Percentiles rank a stretch among this genome's conserved stretches.
These are phyloP conservation scores for Mortierella claussenii DNA, from an alignment of 192 early-diverging fungal species.

Conservation along the genomic window DNA sequence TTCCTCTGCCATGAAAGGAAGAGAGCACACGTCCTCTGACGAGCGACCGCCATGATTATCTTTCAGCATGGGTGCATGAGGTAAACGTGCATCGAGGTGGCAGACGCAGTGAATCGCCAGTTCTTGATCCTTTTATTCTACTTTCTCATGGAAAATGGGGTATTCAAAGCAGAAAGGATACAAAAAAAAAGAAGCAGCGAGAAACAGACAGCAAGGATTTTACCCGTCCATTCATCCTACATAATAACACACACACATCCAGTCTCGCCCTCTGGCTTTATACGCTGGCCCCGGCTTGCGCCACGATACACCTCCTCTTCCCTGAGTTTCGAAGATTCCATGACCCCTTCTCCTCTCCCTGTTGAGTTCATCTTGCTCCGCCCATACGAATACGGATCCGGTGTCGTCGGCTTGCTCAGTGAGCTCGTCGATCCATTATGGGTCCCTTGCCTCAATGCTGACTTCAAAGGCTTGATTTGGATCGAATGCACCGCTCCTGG, in stretches of 20 bases:
- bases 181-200: slow-evolving; percentile 1
- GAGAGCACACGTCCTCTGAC: too few species aligned
- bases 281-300: neutral
- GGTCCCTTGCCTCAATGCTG: neutral
- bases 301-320: slow-evolving; percentile 19
- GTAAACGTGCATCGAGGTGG: too few species aligned
- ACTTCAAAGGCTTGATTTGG: slow-evolving; percentile 20
- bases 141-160: neutral
- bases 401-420: neutral
- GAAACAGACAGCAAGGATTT: neutral
- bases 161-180: neutral
- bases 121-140: neutral
- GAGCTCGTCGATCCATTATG: slow-evolving; percentile 11
- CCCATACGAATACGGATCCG: slow-evolving; percentile 1
- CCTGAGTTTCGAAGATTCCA: slow-evolving; percentile 28
- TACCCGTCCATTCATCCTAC: slow-evolving; percentile 25
- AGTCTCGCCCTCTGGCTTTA: slow-evolving; percentile 27
- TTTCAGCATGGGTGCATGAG: too few species aligned
- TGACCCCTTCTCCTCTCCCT: neutral
- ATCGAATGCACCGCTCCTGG: slow-evolving; percentile 43
- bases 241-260: slow-evolving; percentile 43
- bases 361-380: slow-evolving; percentile 11
- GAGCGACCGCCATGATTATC: too few species aligned
- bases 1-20: too few species aligned
- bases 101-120: too few species aligned